Evolutionary conservation across 2,329 filamentous ascomycete species (phyloP), one percentile per base, ranked within the genome.

Genomic region (Escovopsis sp.): DNA sequence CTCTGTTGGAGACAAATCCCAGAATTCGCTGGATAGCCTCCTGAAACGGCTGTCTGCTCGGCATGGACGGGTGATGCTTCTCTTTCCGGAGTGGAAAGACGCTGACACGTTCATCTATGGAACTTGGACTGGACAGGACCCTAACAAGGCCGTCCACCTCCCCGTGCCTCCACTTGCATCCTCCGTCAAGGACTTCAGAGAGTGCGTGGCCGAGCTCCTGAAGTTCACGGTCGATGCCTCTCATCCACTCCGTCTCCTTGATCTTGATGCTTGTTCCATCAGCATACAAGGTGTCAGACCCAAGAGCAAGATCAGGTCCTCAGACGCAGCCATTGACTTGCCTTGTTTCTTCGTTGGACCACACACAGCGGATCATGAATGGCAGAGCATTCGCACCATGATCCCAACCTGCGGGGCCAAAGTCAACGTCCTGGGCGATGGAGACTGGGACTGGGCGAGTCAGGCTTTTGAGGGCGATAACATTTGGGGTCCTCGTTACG

Each of bases 401-500:
- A 52, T 58, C 15, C 45, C 46, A 2, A 45, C 49, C 2, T 43
- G 45, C 6, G 23, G 36, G 1, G 43, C 50, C 2, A 38, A 26
- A 1, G 42, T 52, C 3, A 34, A 38, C 0, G 28, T 58, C 26
- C 28, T 45, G 6, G 36, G 41, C 5, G 34, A 42, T 8, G 12
- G 10, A 1, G 36, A 43, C 2, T 43, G 39, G 5, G 45, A 52
- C 26, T 58, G 55, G 55, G 18, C 39, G 4, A 10, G 12, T 10
- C 41, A 32, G 2, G 47, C 55, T 28, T 18, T 48, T 3, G 43
- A 42, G 12, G 43, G 38, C 28, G 15, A 15, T 15, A 54, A 51
- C 26, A 23, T 45, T 15, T 58, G 55, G 55, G 55, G 55, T 3
- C 48, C 47, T 9, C 47, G 48, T 12, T 50, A 50, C 35, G 32